Conservation (phyloP, 495 filamentous ascomycete species). For the Penicillium coprophilum region DNA sequence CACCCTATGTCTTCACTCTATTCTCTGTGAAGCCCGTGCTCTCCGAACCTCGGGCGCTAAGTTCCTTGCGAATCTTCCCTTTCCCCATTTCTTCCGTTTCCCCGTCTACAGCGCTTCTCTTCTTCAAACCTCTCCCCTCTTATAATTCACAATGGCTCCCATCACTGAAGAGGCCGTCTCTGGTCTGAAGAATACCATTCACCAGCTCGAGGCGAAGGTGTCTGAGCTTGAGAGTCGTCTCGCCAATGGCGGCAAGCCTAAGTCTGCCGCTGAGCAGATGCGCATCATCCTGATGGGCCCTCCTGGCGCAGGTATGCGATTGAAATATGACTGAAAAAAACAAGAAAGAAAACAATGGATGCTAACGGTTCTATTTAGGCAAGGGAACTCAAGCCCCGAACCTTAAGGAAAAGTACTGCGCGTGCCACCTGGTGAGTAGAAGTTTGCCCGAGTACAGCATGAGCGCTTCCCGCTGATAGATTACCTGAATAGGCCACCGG, state of each 20-base stretch:
- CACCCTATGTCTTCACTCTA: neutral
- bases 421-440: conserved; percentile 86
- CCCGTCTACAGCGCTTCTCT: conserved; percentile 22
- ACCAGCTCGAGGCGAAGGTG: conserved; percentile 80
- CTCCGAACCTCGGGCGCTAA: conserved; percentile 37
- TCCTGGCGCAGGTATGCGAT: conserved; percentile 81
- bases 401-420: conserved; percentile 95
- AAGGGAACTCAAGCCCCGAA: conserved; percentile 98
- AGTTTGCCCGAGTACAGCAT: conserved; percentile 6
- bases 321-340: conserved; percentile 13
- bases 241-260: conserved; percentile 52
- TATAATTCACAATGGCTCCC: conserved; percentile 68
- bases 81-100: conserved; percentile 35
- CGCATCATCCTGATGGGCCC: conserved; percentile 98
- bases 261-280: conserved; percentile 58
- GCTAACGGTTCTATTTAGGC: conserved; percentile 55
- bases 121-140: conserved; percentile 26
- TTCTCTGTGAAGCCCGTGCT: conserved; percentile 15
- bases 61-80: conserved; percentile 38
- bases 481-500: conserved; percentile 74
- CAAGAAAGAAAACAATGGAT: conserved; percentile 20
- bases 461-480: conserved; percentile 8
- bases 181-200: conserved; percentile 72
- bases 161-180: conserved; percentile 74
- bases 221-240: conserved; percentile 70